Conservation (phyloP, 768 basidiomycete genomes). For the Russula sp. region DNA sequence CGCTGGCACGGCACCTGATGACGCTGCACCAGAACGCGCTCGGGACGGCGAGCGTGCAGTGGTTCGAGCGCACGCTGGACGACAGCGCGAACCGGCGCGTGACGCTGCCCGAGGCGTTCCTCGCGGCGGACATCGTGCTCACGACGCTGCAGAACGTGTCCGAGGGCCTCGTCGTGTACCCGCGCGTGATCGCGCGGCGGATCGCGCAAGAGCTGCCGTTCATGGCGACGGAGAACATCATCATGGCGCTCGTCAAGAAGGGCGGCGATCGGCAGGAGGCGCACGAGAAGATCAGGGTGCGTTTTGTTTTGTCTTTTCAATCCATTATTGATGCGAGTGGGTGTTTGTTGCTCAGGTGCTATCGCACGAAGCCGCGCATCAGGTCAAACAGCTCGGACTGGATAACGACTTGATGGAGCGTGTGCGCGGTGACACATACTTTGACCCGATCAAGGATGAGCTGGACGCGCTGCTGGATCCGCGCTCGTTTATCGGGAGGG, state of each 20-base stretch:
- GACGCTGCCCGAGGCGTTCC: slow-evolving; percentile 93
- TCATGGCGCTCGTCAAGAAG: slow-evolving; percentile 96
- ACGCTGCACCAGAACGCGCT: slow-evolving; percentile 92
- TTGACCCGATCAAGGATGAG: slow-evolving; percentile 77
- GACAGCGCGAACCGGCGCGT: slow-evolving; percentile 97
- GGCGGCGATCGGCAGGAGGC: slow-evolving; percentile 96
- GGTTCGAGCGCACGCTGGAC: slow-evolving; percentile 98
- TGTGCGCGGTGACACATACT: slow-evolving; percentile 76
- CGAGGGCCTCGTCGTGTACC: slow-evolving; percentile 99
- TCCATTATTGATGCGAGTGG: neutral
- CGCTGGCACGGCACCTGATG: slow-evolving; percentile 93
- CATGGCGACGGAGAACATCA: slow-evolving; percentile 99
- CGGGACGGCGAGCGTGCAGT: slow-evolving; percentile 92
- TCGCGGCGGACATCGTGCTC: slow-evolving; percentile 94
- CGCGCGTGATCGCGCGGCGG: slow-evolving; percentile 86
- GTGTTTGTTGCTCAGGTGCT: slow-evolving; percentile 49
- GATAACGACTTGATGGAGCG: slow-evolving; percentile 96
- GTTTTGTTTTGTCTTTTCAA: slow-evolving; percentile 16
- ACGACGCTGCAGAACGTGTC: slow-evolving; percentile 95
- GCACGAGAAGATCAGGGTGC: slow-evolving; percentile 88
- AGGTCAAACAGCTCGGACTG: slow-evolving; percentile 90
- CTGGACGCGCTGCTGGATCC: slow-evolving; percentile 81
- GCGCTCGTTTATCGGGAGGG: slow-evolving; percentile 83
- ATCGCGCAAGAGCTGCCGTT: slow-evolving; percentile 95
- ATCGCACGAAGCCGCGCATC: slow-evolving; percentile 89